These are phyloP conservation scores for Pascua guehoae DNA, from an alignment of 1,284 basidiomycete species.

Conservation along the genomic window DNA sequence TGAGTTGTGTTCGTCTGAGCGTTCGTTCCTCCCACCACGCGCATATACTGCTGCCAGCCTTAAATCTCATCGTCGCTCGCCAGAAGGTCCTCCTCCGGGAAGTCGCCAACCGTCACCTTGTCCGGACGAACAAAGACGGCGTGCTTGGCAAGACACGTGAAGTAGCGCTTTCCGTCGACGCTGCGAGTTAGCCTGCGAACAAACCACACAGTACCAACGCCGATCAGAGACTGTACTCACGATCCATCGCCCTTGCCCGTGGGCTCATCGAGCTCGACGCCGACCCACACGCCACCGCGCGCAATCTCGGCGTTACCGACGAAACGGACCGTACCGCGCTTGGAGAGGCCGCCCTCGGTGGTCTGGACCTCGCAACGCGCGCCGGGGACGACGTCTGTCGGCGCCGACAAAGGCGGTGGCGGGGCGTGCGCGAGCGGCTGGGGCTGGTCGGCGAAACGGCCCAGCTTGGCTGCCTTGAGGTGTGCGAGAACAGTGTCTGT, in stretches of 20 bases:
- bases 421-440: conserved; percentile 24
- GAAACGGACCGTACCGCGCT: conserved; percentile 79
- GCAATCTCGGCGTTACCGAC: conserved; percentile 78
- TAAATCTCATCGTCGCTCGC: conserved; percentile 72
- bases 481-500: conserved; percentile 85
- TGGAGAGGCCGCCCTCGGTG: conserved; percentile 60
- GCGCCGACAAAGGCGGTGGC: conserved; percentile 23
- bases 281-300: conserved; percentile 68
- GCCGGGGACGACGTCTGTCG: conserved; percentile 52
- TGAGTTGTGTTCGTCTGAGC: no score
- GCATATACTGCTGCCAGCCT: no score
- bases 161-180: conserved; percentile 80
- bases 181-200: conserved; percentile 50
- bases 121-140: conserved; percentile 87
- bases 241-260: conserved; percentile 92
- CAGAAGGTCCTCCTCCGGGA: conserved; percentile 69
- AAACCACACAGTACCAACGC: background rate
- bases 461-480: conserved; percentile 83
- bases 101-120: conserved; percentile 79
- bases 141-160: conserved; percentile 68
- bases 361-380: conserved; percentile 74
- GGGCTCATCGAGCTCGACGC: conserved; percentile 93
- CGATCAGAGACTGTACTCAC: conserved; percentile 56
- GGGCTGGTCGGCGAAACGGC: conserved; percentile 66
- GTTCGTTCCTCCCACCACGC: no score